A percentile compares a stretch with the other conserved stretches of the same genome.
Evolutionary conservation across 495 filamentous ascomycete species (phyloP).

Genomic region (Haplographium delicatum): DNA sequence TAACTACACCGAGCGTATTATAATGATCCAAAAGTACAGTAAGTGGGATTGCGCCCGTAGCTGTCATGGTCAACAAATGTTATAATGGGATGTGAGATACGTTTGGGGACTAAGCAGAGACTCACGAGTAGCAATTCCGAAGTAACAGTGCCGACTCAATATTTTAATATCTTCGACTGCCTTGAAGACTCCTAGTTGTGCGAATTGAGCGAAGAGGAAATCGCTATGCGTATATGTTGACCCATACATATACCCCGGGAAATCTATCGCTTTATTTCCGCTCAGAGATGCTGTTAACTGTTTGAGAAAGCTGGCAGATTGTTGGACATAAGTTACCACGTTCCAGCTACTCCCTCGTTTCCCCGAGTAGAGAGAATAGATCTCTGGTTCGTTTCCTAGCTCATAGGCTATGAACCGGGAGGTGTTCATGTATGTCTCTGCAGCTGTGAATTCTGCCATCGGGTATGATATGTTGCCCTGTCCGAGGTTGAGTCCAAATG

Average conservation of each 20-base stretch:
- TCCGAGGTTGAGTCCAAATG: constrained; percentile 5
- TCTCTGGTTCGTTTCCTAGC: constrained; percentile 8
- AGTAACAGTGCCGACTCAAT: background rate
- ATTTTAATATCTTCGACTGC: background rate
- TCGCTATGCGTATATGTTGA: background rate
- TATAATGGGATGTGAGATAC: too few species aligned
- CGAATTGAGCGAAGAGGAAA: background rate
- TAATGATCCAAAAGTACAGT: too few species aligned
- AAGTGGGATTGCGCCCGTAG: background rate
- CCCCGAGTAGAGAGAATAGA: background rate
- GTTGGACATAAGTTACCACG: background rate
- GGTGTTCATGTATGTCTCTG: background rate
- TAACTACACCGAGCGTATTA: too few species aligned
- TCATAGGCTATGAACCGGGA: background rate
- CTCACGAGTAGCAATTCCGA: too few species aligned
- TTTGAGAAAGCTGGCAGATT: too few species aligned
- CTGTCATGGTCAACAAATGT: too few species aligned
- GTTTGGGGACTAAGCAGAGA: too few species aligned
- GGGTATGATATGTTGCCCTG: constrained; percentile 1
- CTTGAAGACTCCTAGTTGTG: background rate
- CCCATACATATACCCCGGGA: too few species aligned
- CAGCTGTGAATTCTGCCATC: background rate
- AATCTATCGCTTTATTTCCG: too few species aligned
- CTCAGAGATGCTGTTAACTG: too few species aligned
- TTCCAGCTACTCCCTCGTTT: background rate